Conservation (phyloP, 208 protist species). For the Wallacemonas collosoma region DNA sequence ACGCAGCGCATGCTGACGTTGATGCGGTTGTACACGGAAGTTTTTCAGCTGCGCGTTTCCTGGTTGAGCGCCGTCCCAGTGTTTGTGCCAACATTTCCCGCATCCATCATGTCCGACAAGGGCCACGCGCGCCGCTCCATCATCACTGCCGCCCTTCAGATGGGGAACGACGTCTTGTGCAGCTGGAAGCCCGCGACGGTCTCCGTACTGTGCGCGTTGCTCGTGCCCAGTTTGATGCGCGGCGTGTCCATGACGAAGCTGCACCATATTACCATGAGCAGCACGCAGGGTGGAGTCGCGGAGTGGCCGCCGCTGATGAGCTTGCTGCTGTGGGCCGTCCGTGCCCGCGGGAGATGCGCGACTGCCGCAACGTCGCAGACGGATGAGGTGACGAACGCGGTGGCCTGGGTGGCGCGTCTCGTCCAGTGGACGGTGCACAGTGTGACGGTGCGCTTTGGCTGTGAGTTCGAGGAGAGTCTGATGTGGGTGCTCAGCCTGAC, state of each 20-base stretch:
- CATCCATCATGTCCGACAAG: neutral
- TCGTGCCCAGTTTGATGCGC: constrained; percentile 54
- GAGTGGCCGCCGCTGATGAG: constrained; percentile 88
- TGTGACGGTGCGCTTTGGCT: constrained; percentile 75
- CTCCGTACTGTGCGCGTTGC: constrained; percentile 69
- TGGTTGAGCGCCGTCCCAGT: constrained; percentile 78
- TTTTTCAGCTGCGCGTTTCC: constrained; percentile 76
- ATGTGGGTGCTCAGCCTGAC: constrained; percentile 66
- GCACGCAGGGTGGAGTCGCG: constrained; percentile 48
- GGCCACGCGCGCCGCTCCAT: constrained; percentile 18
- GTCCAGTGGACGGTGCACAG: constrained; percentile 87
- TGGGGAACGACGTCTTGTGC: constrained; percentile 44
- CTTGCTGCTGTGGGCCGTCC: constrained; percentile 77
- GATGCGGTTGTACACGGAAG: constrained; percentile 76
- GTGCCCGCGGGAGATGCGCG: constrained; percentile 21
- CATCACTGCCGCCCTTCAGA: constrained; percentile 47
- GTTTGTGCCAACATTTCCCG: constrained; percentile 55
- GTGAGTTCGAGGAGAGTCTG: constrained; percentile 66
- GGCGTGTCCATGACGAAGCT: constrained; percentile 82
- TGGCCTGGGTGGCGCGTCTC: constrained; percentile 74
- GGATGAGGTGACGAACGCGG: constrained; percentile 40
- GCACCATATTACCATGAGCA: constrained; percentile 86
- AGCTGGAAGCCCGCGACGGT: constrained; percentile 43
- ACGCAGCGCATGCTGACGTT: constrained; percentile 78
- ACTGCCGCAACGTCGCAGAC: neutral